These are phyloP conservation scores for Mucor circinelloides DNA, from an alignment of 371 early-diverging fungal species.

Conservation along the genomic window DNA sequence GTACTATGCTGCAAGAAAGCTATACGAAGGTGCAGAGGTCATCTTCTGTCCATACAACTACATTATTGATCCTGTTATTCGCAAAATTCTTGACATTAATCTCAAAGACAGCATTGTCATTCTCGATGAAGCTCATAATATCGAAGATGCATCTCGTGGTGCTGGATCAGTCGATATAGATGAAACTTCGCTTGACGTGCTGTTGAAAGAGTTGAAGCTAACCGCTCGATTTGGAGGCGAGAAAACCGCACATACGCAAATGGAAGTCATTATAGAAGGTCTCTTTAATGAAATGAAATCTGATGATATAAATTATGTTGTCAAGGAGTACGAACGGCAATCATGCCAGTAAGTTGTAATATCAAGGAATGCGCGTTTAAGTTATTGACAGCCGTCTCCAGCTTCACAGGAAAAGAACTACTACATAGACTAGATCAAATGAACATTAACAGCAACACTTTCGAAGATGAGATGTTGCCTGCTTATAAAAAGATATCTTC, in stretches of 20 bases:
- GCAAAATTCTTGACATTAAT: slow-evolving; percentile 62
- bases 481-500: slow-evolving; percentile 29
- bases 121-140: slow-evolving; percentile 82
- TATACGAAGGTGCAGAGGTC: slow-evolving; percentile 69
- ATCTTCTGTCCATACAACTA: slow-evolving; percentile 95
- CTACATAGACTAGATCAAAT: slow-evolving; percentile 24
- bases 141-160: slow-evolving; percentile 59
- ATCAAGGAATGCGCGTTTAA: neutral
- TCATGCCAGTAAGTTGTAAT: slow-evolving; percentile 36
- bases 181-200: slow-evolving; percentile 37
- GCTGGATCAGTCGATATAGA: slow-evolving; percentile 57
- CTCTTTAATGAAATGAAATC: slow-evolving; percentile 26
- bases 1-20: slow-evolving; percentile 75
- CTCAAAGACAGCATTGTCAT: slow-evolving; percentile 74
- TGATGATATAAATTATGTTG: slow-evolving; percentile 19
- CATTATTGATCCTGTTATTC: slow-evolving; percentile 76
- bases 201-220: slow-evolving; percentile 41
- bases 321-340: slow-evolving; percentile 45
- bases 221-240: slow-evolving; percentile 27
- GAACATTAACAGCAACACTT: slow-evolving; percentile 26
- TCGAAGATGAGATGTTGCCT: slow-evolving; percentile 10
- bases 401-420: slow-evolving; percentile 43
- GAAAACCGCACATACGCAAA: slow-evolving; percentile 23
- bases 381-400: neutral
- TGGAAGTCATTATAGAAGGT: slow-evolving; percentile 23